phyloP scores from a whole-genome alignment of 176 grass and related monocot genomes.

The Urochloa ruziziensis region DNA sequence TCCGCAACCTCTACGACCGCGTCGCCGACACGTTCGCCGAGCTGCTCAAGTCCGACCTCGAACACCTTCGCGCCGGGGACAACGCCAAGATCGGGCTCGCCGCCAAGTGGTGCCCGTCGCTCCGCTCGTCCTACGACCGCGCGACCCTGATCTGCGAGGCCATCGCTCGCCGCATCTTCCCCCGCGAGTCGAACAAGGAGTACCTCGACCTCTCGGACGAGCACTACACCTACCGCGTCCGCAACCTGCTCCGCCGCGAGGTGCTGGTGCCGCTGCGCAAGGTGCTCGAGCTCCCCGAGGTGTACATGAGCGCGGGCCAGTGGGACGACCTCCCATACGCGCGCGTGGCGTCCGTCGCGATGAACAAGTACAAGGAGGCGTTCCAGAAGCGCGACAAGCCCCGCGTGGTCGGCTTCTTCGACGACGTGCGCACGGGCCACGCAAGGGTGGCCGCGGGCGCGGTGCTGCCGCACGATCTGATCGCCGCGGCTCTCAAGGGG shows the following conservation, averaged over 20 bases:
- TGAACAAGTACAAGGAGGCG: constrained; percentile 2
- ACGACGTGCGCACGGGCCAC: neutral
- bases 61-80: neutral
- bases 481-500: constrained; percentile 4
- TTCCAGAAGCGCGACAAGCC: constrained; percentile 11
- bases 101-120: constrained; percentile 68
- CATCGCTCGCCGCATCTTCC: constrained; percentile 50
- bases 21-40: constrained; percentile 1
- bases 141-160: constrained; percentile 63
- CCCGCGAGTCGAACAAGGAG: constrained; percentile 31
- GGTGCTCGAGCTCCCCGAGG: constrained; percentile 58
- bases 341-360: neutral
- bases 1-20: neutral
- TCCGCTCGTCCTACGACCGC: constrained; percentile 48
- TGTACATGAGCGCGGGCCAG: constrained; percentile 51
- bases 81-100: constrained; percentile 43
- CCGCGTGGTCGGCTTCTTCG: neutral
- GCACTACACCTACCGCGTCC: constrained; percentile 58
- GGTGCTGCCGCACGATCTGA: constrained; percentile 7
- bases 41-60: neutral
- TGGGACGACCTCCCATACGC: neutral
- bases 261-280: constrained; percentile 46
- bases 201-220: constrained; percentile 36
- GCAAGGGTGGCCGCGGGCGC: neutral
- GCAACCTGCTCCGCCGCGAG: constrained; percentile 25